Percentiles rank a stretch among this genome's conserved stretches.
Conservation (phyloP, 345 rosid species). For the Clausena lansium region DNA sequence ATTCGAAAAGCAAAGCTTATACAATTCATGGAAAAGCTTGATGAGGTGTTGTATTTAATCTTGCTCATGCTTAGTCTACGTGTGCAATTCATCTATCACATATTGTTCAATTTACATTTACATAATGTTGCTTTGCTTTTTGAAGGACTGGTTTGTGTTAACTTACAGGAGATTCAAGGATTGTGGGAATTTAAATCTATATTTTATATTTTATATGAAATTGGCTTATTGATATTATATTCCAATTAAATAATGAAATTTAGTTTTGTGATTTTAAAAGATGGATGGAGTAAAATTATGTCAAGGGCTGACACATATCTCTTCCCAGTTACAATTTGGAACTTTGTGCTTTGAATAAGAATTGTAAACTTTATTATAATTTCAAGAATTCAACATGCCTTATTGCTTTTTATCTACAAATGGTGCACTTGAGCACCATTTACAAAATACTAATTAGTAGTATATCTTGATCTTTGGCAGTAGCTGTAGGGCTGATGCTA, state of each 20-base stretch:
- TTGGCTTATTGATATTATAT: no score
- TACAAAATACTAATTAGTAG: constrained; percentile 15
- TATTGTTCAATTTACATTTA: constrained; percentile 6
- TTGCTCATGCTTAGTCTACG: background rate
- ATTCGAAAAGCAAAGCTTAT: no score
- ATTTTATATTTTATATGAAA: no score
- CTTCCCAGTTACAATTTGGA: background rate
- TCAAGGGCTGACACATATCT: no score
- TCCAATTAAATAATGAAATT: no score
- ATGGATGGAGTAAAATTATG: no score
- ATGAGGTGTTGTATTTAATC: constrained; percentile 43
- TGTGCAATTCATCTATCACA: background rate
- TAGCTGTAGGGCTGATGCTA: constrained; percentile 93
- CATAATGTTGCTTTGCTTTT: constrained; percentile 6
- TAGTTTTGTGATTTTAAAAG: no score
- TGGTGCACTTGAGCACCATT: background rate
- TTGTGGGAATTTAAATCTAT: constrained; percentile 43
- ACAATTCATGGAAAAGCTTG: no score
- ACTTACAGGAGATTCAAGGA: constrained; percentile 42
- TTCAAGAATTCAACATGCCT: background rate
- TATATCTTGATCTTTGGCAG: constrained; percentile 39
- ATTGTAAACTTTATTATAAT: background rate
- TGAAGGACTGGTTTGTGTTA: no score
- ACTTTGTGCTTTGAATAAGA: background rate
- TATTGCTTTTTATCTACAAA: background rate